Evolutionary conservation across 352 stramenopile species (phyloP).

Genomic region (Phytopythium boreale): DNA sequence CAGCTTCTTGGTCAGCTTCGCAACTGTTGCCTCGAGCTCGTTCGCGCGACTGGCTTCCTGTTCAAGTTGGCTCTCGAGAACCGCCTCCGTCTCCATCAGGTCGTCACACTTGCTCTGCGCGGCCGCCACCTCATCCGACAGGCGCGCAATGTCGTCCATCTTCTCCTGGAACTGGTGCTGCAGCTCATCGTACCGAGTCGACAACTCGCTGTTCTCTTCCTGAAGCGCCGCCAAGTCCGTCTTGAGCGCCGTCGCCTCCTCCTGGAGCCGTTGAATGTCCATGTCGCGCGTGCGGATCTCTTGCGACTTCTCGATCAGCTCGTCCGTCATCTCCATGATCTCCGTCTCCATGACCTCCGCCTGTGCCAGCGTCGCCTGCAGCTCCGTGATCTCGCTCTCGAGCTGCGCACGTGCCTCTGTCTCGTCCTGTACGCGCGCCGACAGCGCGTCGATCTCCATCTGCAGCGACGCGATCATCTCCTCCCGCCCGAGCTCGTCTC

Average conservation of each 20-base stretch:
- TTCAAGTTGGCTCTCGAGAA: slow-evolving; percentile 34
- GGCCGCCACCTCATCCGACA: slow-evolving; percentile 35
- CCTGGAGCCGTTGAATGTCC: slow-evolving; percentile 55
- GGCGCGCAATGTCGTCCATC: slow-evolving; percentile 19
- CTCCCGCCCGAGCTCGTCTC: slow-evolving; percentile 58
- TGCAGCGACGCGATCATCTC: slow-evolving; percentile 65
- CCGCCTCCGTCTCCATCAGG: slow-evolving; percentile 47
- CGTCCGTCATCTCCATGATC: slow-evolving; percentile 74
- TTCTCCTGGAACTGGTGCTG: slow-evolving; percentile 33
- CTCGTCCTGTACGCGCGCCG: slow-evolving; percentile 57
- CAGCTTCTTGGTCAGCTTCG: slow-evolving; percentile 37
- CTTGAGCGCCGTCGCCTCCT: slow-evolving; percentile 41
- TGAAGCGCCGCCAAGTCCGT: slow-evolving; percentile 40
- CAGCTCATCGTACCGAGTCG: slow-evolving; percentile 33
- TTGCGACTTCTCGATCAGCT: slow-evolving; percentile 74
- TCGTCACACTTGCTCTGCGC: slow-evolving; percentile 51
- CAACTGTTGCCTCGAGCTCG: slow-evolving; percentile 45
- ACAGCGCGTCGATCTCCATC: slow-evolving; percentile 66
- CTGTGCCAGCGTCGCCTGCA: slow-evolving; percentile 56
- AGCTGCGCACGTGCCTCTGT: slow-evolving; percentile 48
- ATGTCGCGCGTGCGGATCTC: slow-evolving; percentile 60
- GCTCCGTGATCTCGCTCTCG: slow-evolving; percentile 55
- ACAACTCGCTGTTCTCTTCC: slow-evolving; percentile 49
- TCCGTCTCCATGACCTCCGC: slow-evolving; percentile 73
- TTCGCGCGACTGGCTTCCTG: slow-evolving; percentile 35